Conservation (phyloP, 1,284 basidiomycete species). For the Sporisorium sorghi region DNA sequence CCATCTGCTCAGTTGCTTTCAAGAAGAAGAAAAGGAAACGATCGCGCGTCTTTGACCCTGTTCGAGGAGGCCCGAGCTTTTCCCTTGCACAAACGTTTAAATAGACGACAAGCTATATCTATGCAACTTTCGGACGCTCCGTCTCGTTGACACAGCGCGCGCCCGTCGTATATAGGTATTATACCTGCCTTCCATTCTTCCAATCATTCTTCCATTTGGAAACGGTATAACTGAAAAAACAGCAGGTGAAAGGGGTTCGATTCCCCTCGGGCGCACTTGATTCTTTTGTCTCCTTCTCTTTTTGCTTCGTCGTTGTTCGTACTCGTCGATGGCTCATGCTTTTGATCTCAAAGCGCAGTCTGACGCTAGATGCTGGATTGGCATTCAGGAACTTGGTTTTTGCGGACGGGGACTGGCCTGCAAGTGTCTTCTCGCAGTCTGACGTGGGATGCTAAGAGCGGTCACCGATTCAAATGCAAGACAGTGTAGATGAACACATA, state of each 20-base stretch:
- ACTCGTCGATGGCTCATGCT: not conserved
- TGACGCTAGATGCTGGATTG: not conserved
- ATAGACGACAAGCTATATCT: not conserved
- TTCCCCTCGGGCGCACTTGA: conserved; percentile 33
- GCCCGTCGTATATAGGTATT: conserved; percentile 2
- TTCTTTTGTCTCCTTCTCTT: not conserved
- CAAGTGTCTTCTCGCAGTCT: too few species aligned
- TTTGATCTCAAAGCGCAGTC: not conserved
- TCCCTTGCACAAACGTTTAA: not conserved
- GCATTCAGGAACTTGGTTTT: not conserved
- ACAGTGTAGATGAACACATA: not conserved
- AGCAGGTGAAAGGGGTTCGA: conserved; percentile 52
- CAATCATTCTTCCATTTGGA: not conserved
- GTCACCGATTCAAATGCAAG: too few species aligned
- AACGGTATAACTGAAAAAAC: not conserved
- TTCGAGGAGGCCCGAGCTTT: not conserved
- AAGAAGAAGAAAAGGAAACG: not conserved
- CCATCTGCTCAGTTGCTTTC: not conserved
- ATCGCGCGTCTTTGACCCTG: not conserved
- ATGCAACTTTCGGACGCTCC: not conserved
- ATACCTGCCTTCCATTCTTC: conserved; percentile 14
- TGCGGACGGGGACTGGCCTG: too few species aligned
- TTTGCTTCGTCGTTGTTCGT: not conserved
- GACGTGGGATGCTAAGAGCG: too few species aligned
- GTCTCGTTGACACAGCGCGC: not conserved